A percentile compares a stretch with the other conserved stretches of the same genome.
Evolutionary conservation across 2,329 filamentous ascomycete genomes (phyloP).

Genomic region (Mycocentrospora acerina): DNA sequence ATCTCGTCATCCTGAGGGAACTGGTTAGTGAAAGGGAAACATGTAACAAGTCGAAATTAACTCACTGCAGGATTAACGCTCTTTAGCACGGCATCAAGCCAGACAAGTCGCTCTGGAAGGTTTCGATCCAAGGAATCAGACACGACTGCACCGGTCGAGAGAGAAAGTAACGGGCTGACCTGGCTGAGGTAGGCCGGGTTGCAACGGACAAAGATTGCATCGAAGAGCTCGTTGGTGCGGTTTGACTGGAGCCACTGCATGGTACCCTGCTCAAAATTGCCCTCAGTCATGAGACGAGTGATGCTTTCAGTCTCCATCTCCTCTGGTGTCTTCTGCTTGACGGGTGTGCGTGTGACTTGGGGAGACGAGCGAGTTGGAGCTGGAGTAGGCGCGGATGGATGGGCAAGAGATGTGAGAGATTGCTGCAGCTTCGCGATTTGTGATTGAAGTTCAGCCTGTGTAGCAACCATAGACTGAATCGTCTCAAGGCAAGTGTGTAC

Average conservation of each 20-base stretch:
- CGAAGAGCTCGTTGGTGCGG: constrained; percentile 62
- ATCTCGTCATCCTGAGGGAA: constrained; percentile 54
- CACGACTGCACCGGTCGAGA: constrained; percentile 65
- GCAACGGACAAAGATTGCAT: constrained; percentile 60
- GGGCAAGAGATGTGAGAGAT: constrained; percentile 30
- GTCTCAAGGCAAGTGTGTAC: constrained; percentile 68
- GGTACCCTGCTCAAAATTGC: constrained; percentile 51
- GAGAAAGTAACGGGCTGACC: constrained; percentile 58
- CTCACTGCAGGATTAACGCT: constrained; percentile 57
- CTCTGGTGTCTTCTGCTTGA: constrained; percentile 51
- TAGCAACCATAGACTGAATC: constrained; percentile 67
- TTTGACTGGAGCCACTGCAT: constrained; percentile 63
- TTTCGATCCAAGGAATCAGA: constrained; percentile 58
- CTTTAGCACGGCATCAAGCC: constrained; percentile 59
- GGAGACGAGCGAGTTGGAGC: constrained; percentile 24
- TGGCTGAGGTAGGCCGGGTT: constrained; percentile 58
- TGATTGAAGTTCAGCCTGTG: constrained; percentile 69
- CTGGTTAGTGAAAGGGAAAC: constrained; percentile 14
- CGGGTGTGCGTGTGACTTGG: constrained; percentile 40
- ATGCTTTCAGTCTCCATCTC: constrained; percentile 64
- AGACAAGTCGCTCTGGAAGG: constrained; percentile 56
- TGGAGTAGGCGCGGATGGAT: constrained; percentile 12
- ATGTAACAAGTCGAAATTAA: neutral
- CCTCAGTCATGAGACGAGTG: constrained; percentile 62
- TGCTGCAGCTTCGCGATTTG: constrained; percentile 49